Evolutionary conservation across 2,329 filamentous ascomycete species (phyloP).

Genomic region (Penicillium hesseltinei): DNA sequence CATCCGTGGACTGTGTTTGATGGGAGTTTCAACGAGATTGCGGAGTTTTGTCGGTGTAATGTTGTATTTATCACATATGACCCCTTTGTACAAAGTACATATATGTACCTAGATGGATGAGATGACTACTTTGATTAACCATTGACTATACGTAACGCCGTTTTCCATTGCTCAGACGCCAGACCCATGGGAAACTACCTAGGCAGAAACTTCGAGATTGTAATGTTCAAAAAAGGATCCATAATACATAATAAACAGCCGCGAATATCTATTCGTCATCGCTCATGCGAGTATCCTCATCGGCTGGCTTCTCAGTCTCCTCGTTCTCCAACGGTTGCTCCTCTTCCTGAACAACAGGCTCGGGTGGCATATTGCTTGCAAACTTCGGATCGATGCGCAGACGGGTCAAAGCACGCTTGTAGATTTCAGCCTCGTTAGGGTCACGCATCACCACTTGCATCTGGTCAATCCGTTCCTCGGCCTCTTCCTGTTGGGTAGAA

Average conservation of each 20-base stretch:
- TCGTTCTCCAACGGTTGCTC: conserved; percentile 15
- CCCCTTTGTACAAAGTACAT: too few relatives aligned
- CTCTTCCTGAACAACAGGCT: conserved; percentile 17
- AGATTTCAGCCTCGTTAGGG: conserved; percentile 50
- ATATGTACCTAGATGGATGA: too few relatives aligned
- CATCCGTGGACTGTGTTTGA: too few relatives aligned
- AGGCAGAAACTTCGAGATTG: conserved; percentile 3
- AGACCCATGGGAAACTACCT: conserved; percentile 7
- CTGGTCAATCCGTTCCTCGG: conserved; percentile 52
- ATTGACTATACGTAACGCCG: conserved; percentile 4
- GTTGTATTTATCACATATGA: too few relatives aligned
- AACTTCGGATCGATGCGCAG: conserved; percentile 49
- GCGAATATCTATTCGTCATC: conserved; percentile 14
- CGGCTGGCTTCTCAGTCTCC: conserved; percentile 9
- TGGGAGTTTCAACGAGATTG: too few relatives aligned
- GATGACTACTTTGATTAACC: not conserved
- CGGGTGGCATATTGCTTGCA: conserved; percentile 35
- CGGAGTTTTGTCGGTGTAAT: too few relatives aligned
- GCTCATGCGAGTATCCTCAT: conserved; percentile 28
- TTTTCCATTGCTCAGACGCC: conserved; percentile 13
- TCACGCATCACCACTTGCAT: conserved; percentile 54
- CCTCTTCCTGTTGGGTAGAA: conserved; percentile 33
- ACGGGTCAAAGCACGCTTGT: conserved; percentile 46
- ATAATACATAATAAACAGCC: conserved; percentile 8
- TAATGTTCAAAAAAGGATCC: conserved; percentile 4